Evolutionary conservation across 1,284 basidiomycete species (phyloP).

Genomic region (Gymnopus androsaceus): DNA sequence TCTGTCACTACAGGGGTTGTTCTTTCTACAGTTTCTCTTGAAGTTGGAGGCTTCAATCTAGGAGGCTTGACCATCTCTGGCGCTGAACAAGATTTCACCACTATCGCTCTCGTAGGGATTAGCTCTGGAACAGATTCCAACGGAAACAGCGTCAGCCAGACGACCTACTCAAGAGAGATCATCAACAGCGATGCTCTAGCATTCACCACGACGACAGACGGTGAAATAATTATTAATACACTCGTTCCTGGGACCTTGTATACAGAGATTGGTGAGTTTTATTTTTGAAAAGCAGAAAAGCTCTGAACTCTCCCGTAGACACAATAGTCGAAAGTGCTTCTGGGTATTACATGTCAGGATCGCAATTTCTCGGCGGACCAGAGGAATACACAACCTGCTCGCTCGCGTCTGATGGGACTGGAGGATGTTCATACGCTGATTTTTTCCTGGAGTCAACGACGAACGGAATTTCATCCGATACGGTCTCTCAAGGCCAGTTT

Average conservation of each 20-base stretch:
- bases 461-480: background rate
- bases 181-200: background rate
- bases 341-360: background rate
- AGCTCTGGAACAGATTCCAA: background rate
- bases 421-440: background rate
- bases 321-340: slow-evolving; percentile 6
- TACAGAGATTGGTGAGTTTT: background rate
- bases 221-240: background rate
- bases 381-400: slow-evolving; percentile 6
- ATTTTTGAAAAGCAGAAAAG: background rate
- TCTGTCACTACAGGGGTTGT: background rate
- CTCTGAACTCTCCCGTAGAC: background rate
- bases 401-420: background rate
- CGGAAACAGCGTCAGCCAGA: background rate
- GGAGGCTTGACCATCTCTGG: background rate
- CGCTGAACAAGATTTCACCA: background rate
- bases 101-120: background rate
- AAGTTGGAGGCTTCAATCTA: background rate
- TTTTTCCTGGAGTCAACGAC: background rate
- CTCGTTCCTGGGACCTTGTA: background rate
- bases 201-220: background rate
- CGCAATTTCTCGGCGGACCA: background rate
- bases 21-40: background rate
- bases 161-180: slow-evolving; percentile 1
- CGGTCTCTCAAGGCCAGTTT: background rate